Evolutionary conservation across 306 rosid genomes (phyloP), one percentile per base, ranked within the genome.

Genomic region (Dryas octopetala): DNA sequence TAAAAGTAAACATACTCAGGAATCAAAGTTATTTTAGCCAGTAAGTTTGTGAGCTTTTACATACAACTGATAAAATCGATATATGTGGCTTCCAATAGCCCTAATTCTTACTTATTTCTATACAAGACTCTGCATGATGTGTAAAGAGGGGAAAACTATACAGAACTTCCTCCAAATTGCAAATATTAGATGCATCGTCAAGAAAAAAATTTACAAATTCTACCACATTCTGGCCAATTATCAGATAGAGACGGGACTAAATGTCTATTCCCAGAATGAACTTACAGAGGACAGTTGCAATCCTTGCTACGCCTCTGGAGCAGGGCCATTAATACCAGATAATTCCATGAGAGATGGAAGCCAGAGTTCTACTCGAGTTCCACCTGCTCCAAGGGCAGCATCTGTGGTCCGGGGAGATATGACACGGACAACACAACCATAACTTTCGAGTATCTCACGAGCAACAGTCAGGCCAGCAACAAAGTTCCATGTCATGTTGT

Each of bases 401-500:
- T 86, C 93, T 67, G 86, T 59, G 68, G 69, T 86, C 79, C 96
- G 82, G 17, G 98, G 98, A 51, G 98, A 94, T 66, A 88, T 82
- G 70, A 94, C 87, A 66, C 97, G 97, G 48, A 91, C 89, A 32
- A 91, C 97, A 73, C 96, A 91, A 49, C 98, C 98, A 67, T 90
- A 91, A 76, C 93, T 86, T 83, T 94, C 97, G 0, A 94, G 96
- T 77, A 94, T 90, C 84, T 94, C 98, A 4, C 98, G 96, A 1
- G 98, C 98, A 85, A 94, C 89, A 19, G 89, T 83, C 81, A 94
- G 71, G 76, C 97, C 98, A 57, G 98, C 98, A 59, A 91, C 89
- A 80, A 94, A 91, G 86, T 94, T 91, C 98, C 97, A 94, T 11
- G 98, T 88, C 95, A 94, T 87, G 73, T 90, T 94, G 88, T 94